phyloP scores from a whole-genome alignment of 371 early-diverging fungal species.

The Actinomortierella wolfii region DNA sequence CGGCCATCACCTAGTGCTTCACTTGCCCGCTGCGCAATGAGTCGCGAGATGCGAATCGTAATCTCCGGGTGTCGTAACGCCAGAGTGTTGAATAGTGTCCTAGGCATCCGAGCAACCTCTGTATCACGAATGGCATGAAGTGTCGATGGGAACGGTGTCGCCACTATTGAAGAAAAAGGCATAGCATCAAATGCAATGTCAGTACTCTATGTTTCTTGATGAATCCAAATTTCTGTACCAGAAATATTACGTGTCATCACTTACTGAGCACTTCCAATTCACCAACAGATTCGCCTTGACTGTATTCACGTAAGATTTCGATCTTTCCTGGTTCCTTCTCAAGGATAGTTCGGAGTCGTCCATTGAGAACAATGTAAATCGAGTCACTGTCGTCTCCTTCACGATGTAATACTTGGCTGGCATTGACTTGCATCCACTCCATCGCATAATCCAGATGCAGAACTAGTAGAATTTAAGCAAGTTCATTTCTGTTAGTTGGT shows the following conservation, averaged over 20 bases:
- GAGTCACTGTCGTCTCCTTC: slow-evolving; percentile 86
- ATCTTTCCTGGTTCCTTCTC: slow-evolving; percentile 69
- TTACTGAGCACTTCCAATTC: slow-evolving; percentile 91
- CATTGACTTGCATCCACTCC: slow-evolving; percentile 94
- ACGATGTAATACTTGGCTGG: slow-evolving; percentile 90
- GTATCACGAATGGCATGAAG: slow-evolving; percentile 97
- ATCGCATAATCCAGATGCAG: slow-evolving; percentile 93
- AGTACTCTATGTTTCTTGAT: too few relatives aligned
- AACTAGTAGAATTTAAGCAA: slow-evolving; percentile 36
- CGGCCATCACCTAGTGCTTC: slow-evolving; percentile 23
- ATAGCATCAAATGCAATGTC: background rate
- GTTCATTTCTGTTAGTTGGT: background rate
- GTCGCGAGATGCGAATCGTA: slow-evolving; percentile 87
- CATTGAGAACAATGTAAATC: slow-evolving; percentile 92
- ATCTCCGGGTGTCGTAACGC: slow-evolving; percentile 89
- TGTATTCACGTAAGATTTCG: slow-evolving; percentile 91
- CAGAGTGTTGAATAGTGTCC: slow-evolving; percentile 90
- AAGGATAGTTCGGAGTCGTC: slow-evolving; percentile 87
- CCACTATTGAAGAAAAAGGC: slow-evolving; percentile 47
- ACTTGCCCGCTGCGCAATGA: slow-evolving; percentile 84
- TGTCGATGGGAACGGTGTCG: slow-evolving; percentile 79
- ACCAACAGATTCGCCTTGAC: slow-evolving; percentile 93
- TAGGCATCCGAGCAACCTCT: slow-evolving; percentile 95
- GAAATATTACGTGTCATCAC: too few relatives aligned
- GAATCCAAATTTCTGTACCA: too few relatives aligned